A percentile compares a stretch with the other conserved stretches of the same genome.
These are phyloP conservation scores for Penicillium glabrum DNA, from an alignment of 2,329 filamentous ascomycete genomes.

Conservation along the genomic window DNA sequence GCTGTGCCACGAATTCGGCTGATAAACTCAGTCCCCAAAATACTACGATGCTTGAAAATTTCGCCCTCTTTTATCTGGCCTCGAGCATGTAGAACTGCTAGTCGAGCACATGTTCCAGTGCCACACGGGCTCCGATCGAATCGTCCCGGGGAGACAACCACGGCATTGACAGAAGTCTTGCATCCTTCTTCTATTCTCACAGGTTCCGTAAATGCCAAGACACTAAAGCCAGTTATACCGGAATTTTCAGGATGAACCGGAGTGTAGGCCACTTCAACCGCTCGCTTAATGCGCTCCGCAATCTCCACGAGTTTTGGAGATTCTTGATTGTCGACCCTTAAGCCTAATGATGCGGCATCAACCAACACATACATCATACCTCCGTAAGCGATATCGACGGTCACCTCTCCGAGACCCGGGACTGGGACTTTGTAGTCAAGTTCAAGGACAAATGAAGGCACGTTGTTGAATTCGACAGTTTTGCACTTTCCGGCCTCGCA, in stretches of 20 bases:
- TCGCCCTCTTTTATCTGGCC: slow-evolving; percentile 40
- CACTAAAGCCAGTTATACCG: slow-evolving; percentile 43
- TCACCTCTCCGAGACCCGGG: slow-evolving; percentile 41
- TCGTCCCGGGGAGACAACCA: slow-evolving; percentile 48
- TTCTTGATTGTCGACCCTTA: slow-evolving; percentile 36
- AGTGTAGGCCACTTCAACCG: slow-evolving; percentile 34
- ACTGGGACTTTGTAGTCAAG: slow-evolving; percentile 44
- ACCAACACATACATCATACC: slow-evolving; percentile 50
- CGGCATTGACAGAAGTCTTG: slow-evolving; percentile 40
- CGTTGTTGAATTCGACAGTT: slow-evolving; percentile 47
- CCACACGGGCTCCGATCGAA: slow-evolving; percentile 51
- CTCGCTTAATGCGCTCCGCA: slow-evolving; percentile 46
- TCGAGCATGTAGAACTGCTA: slow-evolving; percentile 46
- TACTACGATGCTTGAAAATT: slow-evolving; percentile 41
- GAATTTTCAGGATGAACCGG: slow-evolving; percentile 48
- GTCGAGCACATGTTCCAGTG: slow-evolving; percentile 46
- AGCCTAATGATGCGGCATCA: slow-evolving; percentile 38
- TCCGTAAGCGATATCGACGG: slow-evolving; percentile 49
- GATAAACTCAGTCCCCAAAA: slow-evolving; percentile 47
- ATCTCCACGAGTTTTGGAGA: slow-evolving; percentile 40
- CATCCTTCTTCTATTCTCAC: slow-evolving; percentile 18
- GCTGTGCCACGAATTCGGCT: slow-evolving; percentile 39
- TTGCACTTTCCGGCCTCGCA: slow-evolving; percentile 48
- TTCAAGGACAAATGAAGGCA: slow-evolving; percentile 44
- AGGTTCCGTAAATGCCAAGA: slow-evolving; percentile 41